Base-by-base conservation (phyloP, 768 basidiomycete genomes). In the Albatrellus ellisii region DNA sequence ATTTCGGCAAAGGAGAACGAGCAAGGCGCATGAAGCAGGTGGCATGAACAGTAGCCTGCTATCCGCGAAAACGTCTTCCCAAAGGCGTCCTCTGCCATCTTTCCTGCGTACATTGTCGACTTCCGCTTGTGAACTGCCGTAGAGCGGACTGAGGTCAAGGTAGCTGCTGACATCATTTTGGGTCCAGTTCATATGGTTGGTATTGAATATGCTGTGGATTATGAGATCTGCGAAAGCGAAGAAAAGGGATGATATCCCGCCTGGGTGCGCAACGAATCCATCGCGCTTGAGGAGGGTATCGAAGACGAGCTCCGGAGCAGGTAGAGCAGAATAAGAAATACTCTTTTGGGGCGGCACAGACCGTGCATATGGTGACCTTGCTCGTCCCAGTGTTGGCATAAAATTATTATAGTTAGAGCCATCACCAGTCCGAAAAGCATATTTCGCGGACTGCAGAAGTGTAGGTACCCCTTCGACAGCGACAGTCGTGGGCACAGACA, bases 221-320 rank as follows among this genome's bases (percentile, higher is more conserved):
- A 87, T 64, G 43, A 86, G 59, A 51, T 84, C 70, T 10, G 84
- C 84, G 52, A 88, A 84, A 0, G 83, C 79, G 50, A 86, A 88
- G 60, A 86, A 80, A 15, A 82, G 60, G 45, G 72, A 70, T 11
- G 77, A 82, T 34, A 87, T 69, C 15, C 84, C 84, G 3, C 70
- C 54, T n/a, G 50, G 56, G 33, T 53, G 59, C 39, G 44, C 47
- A 6, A 27, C 48, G 42, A 50, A 50, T 41, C 51, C 53, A 53
- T 56, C 68, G 56, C 56, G 54, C 45, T 53, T 60, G 29, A 89
- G 62, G 11, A 89, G 73, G 1, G 68, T 66, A 52, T 89, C 83
- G 46, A 86, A 89, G 4, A 89, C 67, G 6, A 80, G 57, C 3
- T 67, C 71, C 14, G 84, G 59, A 47, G 82, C 77, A 1, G 83